Percentiles rank a stretch among this genome's conserved stretches.
These are phyloP conservation scores for Sugiyamaella marilandica DNA, from an alignment of 805 yeast species.

Conservation along the genomic window DNA sequence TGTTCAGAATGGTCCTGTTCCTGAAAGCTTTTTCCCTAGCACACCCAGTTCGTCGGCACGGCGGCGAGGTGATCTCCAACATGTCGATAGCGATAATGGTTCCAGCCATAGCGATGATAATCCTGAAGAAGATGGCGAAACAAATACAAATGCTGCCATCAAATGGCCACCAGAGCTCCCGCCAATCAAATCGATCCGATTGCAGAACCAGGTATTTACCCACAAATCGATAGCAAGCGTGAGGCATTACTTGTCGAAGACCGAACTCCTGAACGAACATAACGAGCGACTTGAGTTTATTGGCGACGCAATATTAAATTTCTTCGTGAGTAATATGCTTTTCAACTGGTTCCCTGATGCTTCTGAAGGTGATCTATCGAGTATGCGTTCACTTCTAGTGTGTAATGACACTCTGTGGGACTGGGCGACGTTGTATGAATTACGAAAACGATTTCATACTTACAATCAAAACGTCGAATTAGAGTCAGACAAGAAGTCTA, in stretches of 20 bases:
- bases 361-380: constrained; percentile 77
- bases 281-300: constrained; percentile 86
- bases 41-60: background rate
- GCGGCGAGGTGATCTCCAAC: background rate
- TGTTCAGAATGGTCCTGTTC: background rate
- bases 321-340: constrained; percentile 63
- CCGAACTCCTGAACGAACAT: constrained; percentile 57
- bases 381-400: constrained; percentile 63
- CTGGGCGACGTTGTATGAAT: constrained; percentile 60
- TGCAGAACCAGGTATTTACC: constrained; percentile 68
- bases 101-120: background rate
- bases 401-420: constrained; percentile 66
- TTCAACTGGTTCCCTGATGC: constrained; percentile 62
- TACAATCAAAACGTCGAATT: constrained; percentile 11
- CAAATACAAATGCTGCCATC: background rate
- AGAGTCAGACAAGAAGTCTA: constrained; percentile 33
- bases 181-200: constrained; percentile 49
- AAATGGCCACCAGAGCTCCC: constrained; percentile 69
- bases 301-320: constrained; percentile 82
- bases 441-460: constrained; percentile 18
- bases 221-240: constrained; percentile 71
- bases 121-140: background rate
- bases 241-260: constrained; percentile 49
- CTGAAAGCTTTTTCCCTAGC: background rate
- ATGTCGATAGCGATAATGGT: background rate